Conservation (phyloP, 179 eudicot species). For the Silene vulgaris region DNA sequence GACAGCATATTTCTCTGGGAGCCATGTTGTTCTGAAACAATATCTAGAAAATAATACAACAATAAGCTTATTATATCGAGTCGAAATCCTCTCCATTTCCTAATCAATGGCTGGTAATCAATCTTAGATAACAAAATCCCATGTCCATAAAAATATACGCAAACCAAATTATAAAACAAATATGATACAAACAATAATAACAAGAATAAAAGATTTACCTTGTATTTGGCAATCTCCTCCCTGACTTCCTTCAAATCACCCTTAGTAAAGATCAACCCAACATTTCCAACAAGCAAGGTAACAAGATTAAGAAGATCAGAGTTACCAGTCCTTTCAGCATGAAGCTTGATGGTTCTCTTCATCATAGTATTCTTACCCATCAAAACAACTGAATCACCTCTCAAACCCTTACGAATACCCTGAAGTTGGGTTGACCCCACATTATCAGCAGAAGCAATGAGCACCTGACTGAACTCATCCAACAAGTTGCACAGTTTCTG, state of each 20-base stretch:
- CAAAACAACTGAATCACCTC: constrained; percentile 64
- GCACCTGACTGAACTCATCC: constrained; percentile 62
- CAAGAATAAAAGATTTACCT: constrained; percentile 32
- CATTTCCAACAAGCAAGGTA: constrained; percentile 61
- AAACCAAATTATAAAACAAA: not conserved
- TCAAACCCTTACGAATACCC: constrained; percentile 50
- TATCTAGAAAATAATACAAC: too few relatives aligned
- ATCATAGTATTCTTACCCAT: constrained; percentile 96
- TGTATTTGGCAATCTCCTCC: constrained; percentile 74
- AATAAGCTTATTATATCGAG: too few relatives aligned
- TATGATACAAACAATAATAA: not conserved
- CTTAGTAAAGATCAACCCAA: constrained; percentile 72
- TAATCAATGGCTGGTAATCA: too few relatives aligned
- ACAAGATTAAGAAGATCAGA: constrained; percentile 42
- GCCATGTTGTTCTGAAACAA: too few relatives aligned
- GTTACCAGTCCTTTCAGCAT: constrained; percentile 71
- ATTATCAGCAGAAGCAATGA: constrained; percentile 63
- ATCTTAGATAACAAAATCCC: too few relatives aligned
- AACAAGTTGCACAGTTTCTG: constrained; percentile 57
- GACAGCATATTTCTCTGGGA: too few relatives aligned
- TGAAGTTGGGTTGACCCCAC: constrained; percentile 79
- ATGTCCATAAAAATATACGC: too few relatives aligned
- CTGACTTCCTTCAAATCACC: constrained; percentile 86
- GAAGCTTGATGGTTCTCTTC: constrained; percentile 62
- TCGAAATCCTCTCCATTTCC: too few relatives aligned